Base-by-base conservation (phyloP, 148 eudicot genomes). In the Heliamphora exappendiculata region DNA sequence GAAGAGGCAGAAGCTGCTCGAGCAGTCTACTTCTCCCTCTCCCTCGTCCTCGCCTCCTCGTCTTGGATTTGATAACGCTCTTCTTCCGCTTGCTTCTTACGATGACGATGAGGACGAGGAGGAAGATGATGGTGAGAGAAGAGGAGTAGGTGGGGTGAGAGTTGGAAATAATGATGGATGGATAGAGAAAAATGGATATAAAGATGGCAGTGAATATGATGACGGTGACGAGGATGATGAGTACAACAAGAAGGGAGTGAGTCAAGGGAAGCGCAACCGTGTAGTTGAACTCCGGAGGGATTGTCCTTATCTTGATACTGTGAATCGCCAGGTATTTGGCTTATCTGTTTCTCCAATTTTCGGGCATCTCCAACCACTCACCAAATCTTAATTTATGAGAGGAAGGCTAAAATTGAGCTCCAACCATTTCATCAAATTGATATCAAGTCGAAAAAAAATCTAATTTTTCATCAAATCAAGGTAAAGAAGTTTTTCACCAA, bases 251-350 rank as follows among this genome's bases (percentile, higher is more conserved):
- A 60, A 36, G 20, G 81, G 55, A 26, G 63, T 50, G 54, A 51
- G 64, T 76, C 82, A 78, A 72, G 88, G 85, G 72, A 76, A 60
- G 82, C 83, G 86, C 2, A 81, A 37, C 42, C 89, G 97, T 2
- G 34, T 69, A 3, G 77, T 87, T 41, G 97, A 89, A 76, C 81
- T 89, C 16, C 86, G 99, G 22, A 85, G 87, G 82, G 97, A 92
- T 74, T 95, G 97, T 63, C 96, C 99, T 1, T 92, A 92, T 78
- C 94, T 95, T 24, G 97, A 95, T 76, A 95, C 97, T 33, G 99
- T 95, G 42, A 92, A 91, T 85, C 91, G 99, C 76, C 97, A 95
- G 97, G 99, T 95, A 83, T 51, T 19, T 29, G 0, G 19, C 0
- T 51, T 2, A 22, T 54, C 33, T 41, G 16, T 50, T 57, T 10